A percentile compares a stretch with the other conserved stretches of the same genome.
These are phyloP conservation scores for Aureobasidium sp. DNA, from an alignment of 2,329 filamentous ascomycete genomes.

Conservation along the genomic window DNA sequence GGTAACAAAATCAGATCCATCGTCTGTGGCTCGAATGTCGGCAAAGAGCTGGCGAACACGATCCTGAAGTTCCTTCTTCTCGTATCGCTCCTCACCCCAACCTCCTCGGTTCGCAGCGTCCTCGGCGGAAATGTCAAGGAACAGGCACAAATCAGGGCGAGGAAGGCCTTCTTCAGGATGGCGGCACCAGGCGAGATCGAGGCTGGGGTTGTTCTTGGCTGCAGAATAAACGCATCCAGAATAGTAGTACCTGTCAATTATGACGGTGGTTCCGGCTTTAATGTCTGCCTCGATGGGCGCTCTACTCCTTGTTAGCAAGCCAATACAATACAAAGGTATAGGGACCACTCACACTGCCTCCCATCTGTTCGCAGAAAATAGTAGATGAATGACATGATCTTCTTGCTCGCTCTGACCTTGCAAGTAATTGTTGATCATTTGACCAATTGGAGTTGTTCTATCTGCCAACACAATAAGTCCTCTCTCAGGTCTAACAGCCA, in stretches of 20 bases:
- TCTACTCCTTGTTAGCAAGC: slow-evolving; percentile 17
- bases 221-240: slow-evolving; percentile 89
- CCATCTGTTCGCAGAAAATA: slow-evolving; percentile 90
- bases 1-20: slow-evolving; percentile 43
- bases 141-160: slow-evolving; percentile 77
- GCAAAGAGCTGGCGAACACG: slow-evolving; percentile 68
- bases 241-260: slow-evolving; percentile 93
- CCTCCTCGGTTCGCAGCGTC: slow-evolving; percentile 70
- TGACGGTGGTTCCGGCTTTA: slow-evolving; percentile 59
- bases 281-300: slow-evolving; percentile 38
- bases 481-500: background rate
- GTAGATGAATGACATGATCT: slow-evolving; percentile 80
- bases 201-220: slow-evolving; percentile 66
- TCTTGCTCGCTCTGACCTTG: slow-evolving; percentile 64
- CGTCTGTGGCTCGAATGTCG: slow-evolving; percentile 39
- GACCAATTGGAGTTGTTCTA: slow-evolving; percentile 72
- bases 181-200: slow-evolving; percentile 72
- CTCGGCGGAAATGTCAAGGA: slow-evolving; percentile 70
- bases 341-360: slow-evolving; percentile 43
- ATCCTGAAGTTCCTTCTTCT: slow-evolving; percentile 73
- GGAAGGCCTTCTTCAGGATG: slow-evolving; percentile 80
- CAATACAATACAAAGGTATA: background rate
- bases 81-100: slow-evolving; percentile 83
- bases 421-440: slow-evolving; percentile 80
- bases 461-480: slow-evolving; percentile 41